Evolutionary conservation across 2,329 filamentous ascomycete genomes (phyloP), one percentile per base, ranked within the genome.

Genomic region (Eutypella sp.): DNA sequence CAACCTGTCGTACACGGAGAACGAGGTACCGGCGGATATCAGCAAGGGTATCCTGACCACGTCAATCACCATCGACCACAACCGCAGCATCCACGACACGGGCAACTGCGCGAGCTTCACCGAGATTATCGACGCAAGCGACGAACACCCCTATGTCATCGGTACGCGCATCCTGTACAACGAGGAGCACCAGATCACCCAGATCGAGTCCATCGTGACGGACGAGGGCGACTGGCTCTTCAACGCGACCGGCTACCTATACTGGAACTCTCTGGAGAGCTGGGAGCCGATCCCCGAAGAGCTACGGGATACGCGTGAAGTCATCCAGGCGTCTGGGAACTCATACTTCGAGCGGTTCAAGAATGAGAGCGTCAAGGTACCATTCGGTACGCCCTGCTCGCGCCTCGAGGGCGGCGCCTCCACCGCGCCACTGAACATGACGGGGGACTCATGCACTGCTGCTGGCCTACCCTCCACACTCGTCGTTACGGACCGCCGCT

Each of bases 31-130:
- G 20, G 51, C 48, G 31, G 38, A 44, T 20, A 47, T 62, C 11
- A 25, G 42, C 22, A 42, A 47, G 13, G 56, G 60, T 5, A 44
- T 66, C 2, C 51, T 68, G n/a, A 47, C 54, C 7, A 50, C 58
- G 42, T 43, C 60, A 5, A 56, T 69, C 18, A 55, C 50, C 33
- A 57, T 66, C 34, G 64, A 66, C 42, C 57, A 64, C 45, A 57
- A 57, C 40, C 61, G 61, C 47, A 66, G 59, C 41, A 61, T 61
- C 47, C 48, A 60, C 45, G 66, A 68, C 55, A 55, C 57, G 3
- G 54, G 54, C 15, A 50, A 49, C 23, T 69, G 66, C 51, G 61
- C 67, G 16, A 67, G 69, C 29, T 68, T 67, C 48, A 69, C 71
- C 18, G 67, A 71, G 52, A 60, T 73, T 44, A 63, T 68, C 47